These are phyloP conservation scores for Bipolaris cookei DNA, from an alignment of 2,329 filamentous ascomycete species.

Conservation along the genomic window DNA sequence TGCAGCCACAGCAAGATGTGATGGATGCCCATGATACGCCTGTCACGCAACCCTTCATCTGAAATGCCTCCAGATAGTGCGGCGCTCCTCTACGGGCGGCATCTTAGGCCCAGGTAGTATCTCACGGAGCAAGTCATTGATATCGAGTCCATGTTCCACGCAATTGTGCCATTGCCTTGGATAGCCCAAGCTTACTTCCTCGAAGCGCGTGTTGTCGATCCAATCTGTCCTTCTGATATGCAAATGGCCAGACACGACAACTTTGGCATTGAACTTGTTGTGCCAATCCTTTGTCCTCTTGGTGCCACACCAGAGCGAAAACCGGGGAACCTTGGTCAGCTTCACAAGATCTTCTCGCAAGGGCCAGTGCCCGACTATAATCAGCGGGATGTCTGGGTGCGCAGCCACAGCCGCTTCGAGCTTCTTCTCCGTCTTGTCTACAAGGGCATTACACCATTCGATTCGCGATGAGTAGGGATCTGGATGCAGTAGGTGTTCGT, in stretches of 20 bases:
- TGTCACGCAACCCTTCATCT: constrained; percentile 23
- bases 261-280: constrained; percentile 54
- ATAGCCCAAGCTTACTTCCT: constrained; percentile 57
- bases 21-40: background rate
- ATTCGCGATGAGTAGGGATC: constrained; percentile 54
- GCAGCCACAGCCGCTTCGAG: constrained; percentile 44
- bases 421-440: constrained; percentile 51
- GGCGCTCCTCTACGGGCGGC: constrained; percentile 31
- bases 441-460: constrained; percentile 54
- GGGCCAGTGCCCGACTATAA: constrained; percentile 58
- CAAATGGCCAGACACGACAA: constrained; percentile 56
- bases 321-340: constrained; percentile 52
- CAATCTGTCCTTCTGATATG: constrained; percentile 57
- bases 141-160: constrained; percentile 51
- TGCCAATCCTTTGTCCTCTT: constrained; percentile 57
- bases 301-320: constrained; percentile 57
- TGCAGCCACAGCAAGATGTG: constrained; percentile 7
- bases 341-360: constrained; percentile 54
- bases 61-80: constrained; percentile 40
- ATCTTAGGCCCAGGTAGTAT: constrained; percentile 52
- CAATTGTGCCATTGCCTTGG: constrained; percentile 56
- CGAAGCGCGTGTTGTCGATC: constrained; percentile 55
- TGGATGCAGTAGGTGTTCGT: constrained; percentile 54
- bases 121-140: constrained; percentile 55
- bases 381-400: constrained; percentile 44